These are phyloP conservation scores for Zea mays DNA, from an alignment of 176 grass and related monocot genomes.

Conservation along the genomic window DNA sequence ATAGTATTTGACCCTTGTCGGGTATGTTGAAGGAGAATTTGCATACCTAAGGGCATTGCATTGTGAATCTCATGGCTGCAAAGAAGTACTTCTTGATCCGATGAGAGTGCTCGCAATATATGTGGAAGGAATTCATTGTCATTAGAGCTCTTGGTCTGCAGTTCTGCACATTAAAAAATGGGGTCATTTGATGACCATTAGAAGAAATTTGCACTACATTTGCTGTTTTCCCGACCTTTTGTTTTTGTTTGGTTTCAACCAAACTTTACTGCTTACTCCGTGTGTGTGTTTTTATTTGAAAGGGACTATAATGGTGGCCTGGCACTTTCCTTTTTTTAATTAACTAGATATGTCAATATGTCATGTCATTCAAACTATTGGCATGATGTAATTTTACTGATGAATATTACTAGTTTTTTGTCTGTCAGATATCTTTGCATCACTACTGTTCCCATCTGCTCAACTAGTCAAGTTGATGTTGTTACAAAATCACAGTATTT, in stretches of 20 bases:
- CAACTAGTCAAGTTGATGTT: not conserved
- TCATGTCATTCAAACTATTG: not conserved
- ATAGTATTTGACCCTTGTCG: slow-evolving; percentile 7
- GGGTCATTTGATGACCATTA: not conserved
- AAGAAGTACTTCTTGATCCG: not conserved
- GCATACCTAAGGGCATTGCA: not conserved
- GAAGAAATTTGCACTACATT: not conserved
- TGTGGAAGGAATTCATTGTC: not conserved
- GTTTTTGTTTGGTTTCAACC: not conserved
- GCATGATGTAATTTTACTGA: not conserved
- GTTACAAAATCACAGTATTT: not conserved
- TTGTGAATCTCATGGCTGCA: not conserved
- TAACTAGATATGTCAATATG: not conserved
- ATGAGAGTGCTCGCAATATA: not conserved
- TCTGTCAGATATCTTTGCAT: not conserved
- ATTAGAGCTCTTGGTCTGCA: not conserved
- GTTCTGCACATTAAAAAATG: not conserved
- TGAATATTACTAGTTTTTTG: not conserved
- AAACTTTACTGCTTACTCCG: not conserved
- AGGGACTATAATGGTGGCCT: not conserved
- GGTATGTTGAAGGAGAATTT: not conserved
- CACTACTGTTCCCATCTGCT: slow-evolving; percentile 1
- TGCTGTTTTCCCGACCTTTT: not conserved
- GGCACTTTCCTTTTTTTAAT: not conserved
- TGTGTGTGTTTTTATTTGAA: not conserved